A percentile compares a stretch with the other conserved stretches of the same genome.
Conservation (phyloP, 768 basidiomycete species). For the Suillus spraguei region DNA sequence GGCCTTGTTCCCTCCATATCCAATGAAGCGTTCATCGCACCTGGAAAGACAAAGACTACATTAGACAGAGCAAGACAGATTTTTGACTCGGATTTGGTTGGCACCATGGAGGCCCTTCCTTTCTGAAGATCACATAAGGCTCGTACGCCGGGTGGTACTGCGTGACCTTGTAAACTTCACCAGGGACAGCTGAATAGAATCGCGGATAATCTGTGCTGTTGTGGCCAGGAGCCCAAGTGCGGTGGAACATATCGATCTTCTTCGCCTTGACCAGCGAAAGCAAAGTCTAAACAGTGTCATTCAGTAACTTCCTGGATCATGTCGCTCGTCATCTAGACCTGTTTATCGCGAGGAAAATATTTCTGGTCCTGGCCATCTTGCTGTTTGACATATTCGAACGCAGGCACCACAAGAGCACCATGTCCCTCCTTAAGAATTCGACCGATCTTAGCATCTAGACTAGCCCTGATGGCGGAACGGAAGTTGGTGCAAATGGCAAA, state of each 20-base stretch:
- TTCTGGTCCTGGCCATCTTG: conserved; percentile 60
- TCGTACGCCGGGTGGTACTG: conserved; percentile 85
- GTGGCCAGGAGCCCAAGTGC: conserved; percentile 77
- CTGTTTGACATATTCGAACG: conserved; percentile 77
- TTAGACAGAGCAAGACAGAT: not conserved
- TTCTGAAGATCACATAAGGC: conserved; percentile 84
- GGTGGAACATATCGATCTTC: conserved; percentile 76
- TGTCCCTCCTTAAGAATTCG: conserved; percentile 56
- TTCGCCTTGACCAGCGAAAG: conserved; percentile 56
- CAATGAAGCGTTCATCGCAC: conserved; percentile 88
- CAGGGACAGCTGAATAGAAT: conserved; percentile 62
- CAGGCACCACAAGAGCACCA: conserved; percentile 80
- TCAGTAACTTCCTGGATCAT: not conserved
- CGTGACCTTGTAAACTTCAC: conserved; percentile 74
- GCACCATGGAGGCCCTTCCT: conserved; percentile 75
- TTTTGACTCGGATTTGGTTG: conserved; percentile 17
- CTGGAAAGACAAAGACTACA: conserved; percentile 37
- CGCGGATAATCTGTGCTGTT: conserved; percentile 77
- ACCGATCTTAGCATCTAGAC: conserved; percentile 34
- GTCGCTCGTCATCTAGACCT: conserved; percentile 40
- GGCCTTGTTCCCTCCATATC: conserved; percentile 92
- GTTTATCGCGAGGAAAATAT: conserved; percentile 70
- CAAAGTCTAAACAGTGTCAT: conserved; percentile 43
- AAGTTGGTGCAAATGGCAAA: conserved; percentile 87
- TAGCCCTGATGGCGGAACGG: conserved; percentile 54